phyloP scores from a whole-genome alignment of 768 basidiomycete genomes.

The Leccinellum luteum region DNA sequence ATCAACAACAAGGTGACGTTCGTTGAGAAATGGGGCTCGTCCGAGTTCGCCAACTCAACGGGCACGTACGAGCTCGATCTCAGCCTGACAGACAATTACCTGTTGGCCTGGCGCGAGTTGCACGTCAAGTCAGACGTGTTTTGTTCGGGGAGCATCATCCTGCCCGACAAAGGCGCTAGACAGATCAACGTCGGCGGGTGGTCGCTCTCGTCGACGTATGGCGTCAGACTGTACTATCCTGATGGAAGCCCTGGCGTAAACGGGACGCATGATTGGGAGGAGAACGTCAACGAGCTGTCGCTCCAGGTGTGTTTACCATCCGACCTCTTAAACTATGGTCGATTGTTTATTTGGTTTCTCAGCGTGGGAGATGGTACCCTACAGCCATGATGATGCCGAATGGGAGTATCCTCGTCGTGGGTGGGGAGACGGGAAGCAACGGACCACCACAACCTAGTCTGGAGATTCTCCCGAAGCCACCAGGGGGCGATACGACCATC shows the following conservation, averaged over 20 bases:
- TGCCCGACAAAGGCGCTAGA: constrained; percentile 66
- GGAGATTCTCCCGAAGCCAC: constrained; percentile 67
- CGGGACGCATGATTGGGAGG: constrained; percentile 79
- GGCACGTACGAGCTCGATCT: constrained; percentile 79
- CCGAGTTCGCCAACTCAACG: constrained; percentile 61
- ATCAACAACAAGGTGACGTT: constrained; percentile 81
- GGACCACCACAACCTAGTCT: constrained; percentile 62
- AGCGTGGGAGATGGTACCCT: constrained; percentile 74
- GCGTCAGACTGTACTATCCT: constrained; percentile 71
- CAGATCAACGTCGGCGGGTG: constrained; percentile 39
- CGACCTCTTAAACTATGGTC: no score
- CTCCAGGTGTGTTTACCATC: constrained; percentile 50
- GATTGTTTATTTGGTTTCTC: not conserved
- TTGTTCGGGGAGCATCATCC: constrained; percentile 69
- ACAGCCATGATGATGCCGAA: constrained; percentile 67
- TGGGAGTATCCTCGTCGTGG: constrained; percentile 70
- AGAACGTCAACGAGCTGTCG: constrained; percentile 52
- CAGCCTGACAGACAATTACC: constrained; percentile 44
- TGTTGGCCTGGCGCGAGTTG: constrained; percentile 69
- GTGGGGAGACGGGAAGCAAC: constrained; percentile 74
- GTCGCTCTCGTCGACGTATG: constrained; percentile 70
- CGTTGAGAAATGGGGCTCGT: constrained; percentile 68
- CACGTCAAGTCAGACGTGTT: constrained; percentile 77
- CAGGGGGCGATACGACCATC: constrained; percentile 58
- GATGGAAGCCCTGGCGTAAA: constrained; percentile 66